phyloP scores from a whole-genome alignment of 495 filamentous ascomycete genomes.

The Clohesyomyces aquaticus region DNA sequence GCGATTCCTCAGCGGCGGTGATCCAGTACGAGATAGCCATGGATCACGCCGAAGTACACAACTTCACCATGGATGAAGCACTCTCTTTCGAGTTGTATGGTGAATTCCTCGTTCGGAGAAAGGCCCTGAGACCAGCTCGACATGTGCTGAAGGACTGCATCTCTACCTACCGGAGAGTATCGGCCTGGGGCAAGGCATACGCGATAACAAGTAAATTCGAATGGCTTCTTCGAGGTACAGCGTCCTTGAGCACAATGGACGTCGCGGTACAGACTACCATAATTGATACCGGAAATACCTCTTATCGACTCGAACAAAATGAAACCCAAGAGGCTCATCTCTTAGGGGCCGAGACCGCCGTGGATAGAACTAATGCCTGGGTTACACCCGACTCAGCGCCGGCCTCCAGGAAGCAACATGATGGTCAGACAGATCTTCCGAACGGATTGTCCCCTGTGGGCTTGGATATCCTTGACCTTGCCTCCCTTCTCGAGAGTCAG shows the following conservation, averaged over 20 bases:
- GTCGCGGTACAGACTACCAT: slow-evolving; percentile 75
- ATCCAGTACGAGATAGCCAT: slow-evolving; percentile 73
- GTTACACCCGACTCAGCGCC: slow-evolving; percentile 44
- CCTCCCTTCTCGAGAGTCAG: slow-evolving; percentile 83
- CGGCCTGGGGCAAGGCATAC: slow-evolving; percentile 73
- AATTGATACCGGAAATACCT: slow-evolving; percentile 59
- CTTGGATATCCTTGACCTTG: slow-evolving; percentile 81
- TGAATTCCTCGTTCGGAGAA: slow-evolving; percentile 72
- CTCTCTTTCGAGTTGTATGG: slow-evolving; percentile 76
- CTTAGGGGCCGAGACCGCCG: slow-evolving; percentile 55
- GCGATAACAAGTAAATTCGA: slow-evolving; percentile 72
- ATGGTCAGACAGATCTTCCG: slow-evolving; percentile 48
- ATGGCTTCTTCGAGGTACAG: slow-evolving; percentile 69
- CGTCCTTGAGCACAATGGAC: slow-evolving; percentile 65
- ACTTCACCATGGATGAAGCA: slow-evolving; percentile 78
- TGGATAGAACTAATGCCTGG: slow-evolving; percentile 70
- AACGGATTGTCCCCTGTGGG: slow-evolving; percentile 46
- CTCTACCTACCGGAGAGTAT: slow-evolving; percentile 71
- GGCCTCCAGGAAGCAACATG: slow-evolving; percentile 39
- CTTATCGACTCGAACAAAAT: slow-evolving; percentile 61
- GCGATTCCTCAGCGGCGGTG: slow-evolving; percentile 64
- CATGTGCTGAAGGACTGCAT: slow-evolving; percentile 72
- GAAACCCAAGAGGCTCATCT: slow-evolving; percentile 55
- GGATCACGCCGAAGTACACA: slow-evolving; percentile 78
- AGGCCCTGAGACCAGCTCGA: slow-evolving; percentile 73